Conservation (phyloP, 352 stramenopile genomes). For the Phytophthora fragariaefolia region DNA sequence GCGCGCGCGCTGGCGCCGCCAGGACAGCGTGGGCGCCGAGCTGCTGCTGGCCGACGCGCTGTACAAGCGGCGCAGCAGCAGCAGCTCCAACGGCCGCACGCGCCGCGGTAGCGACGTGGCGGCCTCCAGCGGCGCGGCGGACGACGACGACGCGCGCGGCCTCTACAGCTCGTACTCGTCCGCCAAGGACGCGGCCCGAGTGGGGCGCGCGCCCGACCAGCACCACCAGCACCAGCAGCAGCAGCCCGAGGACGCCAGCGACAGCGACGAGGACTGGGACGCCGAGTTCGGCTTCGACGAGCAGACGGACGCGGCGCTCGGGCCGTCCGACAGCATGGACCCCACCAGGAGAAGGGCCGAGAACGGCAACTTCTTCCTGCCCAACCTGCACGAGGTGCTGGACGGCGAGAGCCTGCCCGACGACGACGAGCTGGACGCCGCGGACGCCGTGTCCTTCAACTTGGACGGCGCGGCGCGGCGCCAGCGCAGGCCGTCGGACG, state of each 20-base stretch:
- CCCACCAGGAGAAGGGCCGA: constrained; percentile 62
- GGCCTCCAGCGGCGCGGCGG: constrained; percentile 13
- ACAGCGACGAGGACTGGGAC: constrained; percentile 69
- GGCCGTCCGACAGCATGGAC: constrained; percentile 55
- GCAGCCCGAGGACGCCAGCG: constrained; percentile 14
- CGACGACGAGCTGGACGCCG: constrained; percentile 45
- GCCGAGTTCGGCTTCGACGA: constrained; percentile 84
- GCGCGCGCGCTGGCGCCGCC: constrained; percentile 43
- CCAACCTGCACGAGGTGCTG: constrained; percentile 81
- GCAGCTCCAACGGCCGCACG: constrained; percentile 28
- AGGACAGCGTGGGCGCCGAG: constrained; percentile 42
- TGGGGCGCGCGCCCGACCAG: background rate
- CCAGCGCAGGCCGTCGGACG: constrained; percentile 48
- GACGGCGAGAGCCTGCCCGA: constrained; percentile 70
- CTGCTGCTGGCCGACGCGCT: constrained; percentile 30
- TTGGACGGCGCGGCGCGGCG: constrained; percentile 29
- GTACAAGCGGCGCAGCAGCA: constrained; percentile 43
- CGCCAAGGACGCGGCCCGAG: constrained; percentile 15
- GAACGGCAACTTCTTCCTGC: constrained; percentile 87
- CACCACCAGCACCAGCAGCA: background rate
- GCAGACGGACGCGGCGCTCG: constrained; percentile 38
- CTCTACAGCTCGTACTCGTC: constrained; percentile 36
- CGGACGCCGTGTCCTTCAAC: constrained; percentile 33
- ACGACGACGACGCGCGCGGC: constrained; percentile 26
- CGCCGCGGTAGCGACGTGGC: constrained; percentile 15